Evolutionary conservation across 768 basidiomycete genomes (phyloP).

Genomic region (Mycena capillaripes): DNA sequence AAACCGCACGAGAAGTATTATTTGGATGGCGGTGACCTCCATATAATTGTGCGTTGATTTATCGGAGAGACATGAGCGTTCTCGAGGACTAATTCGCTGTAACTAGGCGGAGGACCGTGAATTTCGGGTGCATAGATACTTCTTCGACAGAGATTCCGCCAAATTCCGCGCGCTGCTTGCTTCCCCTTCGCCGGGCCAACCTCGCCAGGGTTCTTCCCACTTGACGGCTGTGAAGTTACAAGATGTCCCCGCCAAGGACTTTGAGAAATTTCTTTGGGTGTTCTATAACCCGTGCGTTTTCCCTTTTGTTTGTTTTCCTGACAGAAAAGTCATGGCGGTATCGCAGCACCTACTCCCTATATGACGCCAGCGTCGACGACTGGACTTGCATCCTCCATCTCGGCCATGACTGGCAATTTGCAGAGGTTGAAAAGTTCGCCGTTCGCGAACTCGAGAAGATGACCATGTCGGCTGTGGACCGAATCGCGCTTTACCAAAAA

Average conservation of each 20-base stretch:
- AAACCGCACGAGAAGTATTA: slow-evolving; percentile 57
- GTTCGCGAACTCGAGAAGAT: slow-evolving; percentile 67
- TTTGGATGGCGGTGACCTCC: slow-evolving; percentile 62
- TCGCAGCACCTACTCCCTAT: slow-evolving; percentile 67
- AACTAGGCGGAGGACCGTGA: slow-evolving; percentile 59
- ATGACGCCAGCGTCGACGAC: slow-evolving; percentile 60
- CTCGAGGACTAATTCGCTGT: not conserved
- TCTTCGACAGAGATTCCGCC: slow-evolving; percentile 66
- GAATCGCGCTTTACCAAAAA: slow-evolving; percentile 63
- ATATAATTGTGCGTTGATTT: slow-evolving; percentile 53
- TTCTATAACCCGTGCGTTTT: slow-evolving; percentile 75
- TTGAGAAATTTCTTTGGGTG: slow-evolving; percentile 70
- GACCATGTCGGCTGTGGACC: slow-evolving; percentile 61
- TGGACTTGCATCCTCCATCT: slow-evolving; percentile 72
- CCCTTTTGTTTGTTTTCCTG: not conserved
- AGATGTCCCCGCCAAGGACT: slow-evolving; percentile 60
- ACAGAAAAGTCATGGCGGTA: not conserved
- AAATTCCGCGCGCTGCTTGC: slow-evolving; percentile 54
- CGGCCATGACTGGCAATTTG: slow-evolving; percentile 68
- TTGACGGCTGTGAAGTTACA: slow-evolving; percentile 55
- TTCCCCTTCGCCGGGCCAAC: slow-evolving; percentile 42
- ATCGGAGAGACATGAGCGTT: not conserved
- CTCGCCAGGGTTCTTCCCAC: slow-evolving; percentile 50
- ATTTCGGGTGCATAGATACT: slow-evolving; percentile 67
- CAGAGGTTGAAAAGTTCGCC: slow-evolving; percentile 62